These are phyloP conservation scores for Exophiala aquamarina DNA, from an alignment of 2,329 filamentous ascomycete genomes.

Conservation along the genomic window DNA sequence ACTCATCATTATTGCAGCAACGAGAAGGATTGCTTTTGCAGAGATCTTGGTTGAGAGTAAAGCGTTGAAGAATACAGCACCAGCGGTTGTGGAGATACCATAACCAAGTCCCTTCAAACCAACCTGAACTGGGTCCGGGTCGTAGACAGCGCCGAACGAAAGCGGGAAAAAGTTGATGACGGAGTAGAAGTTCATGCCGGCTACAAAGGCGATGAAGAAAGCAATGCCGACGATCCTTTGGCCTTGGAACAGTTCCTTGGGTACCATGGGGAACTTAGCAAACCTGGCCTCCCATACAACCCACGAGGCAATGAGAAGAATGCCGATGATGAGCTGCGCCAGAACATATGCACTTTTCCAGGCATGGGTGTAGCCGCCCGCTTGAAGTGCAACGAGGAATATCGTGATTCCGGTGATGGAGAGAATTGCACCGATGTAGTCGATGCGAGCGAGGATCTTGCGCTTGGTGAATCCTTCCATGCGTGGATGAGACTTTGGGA, in stretches of 20 bases:
- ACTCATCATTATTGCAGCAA: conserved; percentile 7
- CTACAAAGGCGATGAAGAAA: conserved; percentile 59
- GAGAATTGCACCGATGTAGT: conserved; percentile 13
- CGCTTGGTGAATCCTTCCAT: conserved; percentile 1
- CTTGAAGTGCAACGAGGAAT: conserved; percentile 17
- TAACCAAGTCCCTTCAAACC: conserved; percentile 58
- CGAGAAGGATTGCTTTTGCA: conserved; percentile 6
- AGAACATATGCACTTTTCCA: conserved; percentile 16
- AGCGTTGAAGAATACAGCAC: conserved; percentile 59
- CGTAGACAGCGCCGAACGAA: conserved; percentile 63
- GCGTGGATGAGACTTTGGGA: conserved; percentile 4
- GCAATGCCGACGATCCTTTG: conserved; percentile 49
- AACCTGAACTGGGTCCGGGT: conserved; percentile 63
- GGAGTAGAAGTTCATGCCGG: conserved; percentile 59
- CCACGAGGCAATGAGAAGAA: conserved; percentile 3
- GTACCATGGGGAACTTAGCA: conserved; percentile 12
- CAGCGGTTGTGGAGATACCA: conserved; percentile 33
- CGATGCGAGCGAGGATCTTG: conserved; percentile 9
- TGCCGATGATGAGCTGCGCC: conserved; percentile 10
- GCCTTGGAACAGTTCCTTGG: conserved; percentile 8
- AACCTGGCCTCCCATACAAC: conserved; percentile 17
- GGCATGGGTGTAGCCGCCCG: conserved; percentile 15
- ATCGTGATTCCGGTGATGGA: conserved; percentile 12
- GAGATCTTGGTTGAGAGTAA: conserved; percentile 41
- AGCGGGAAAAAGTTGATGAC: conserved; percentile 61